phyloP scores from a whole-genome alignment of 2,329 filamentous ascomycete genomes.

The Xylariomycetidae sp. region DNA sequence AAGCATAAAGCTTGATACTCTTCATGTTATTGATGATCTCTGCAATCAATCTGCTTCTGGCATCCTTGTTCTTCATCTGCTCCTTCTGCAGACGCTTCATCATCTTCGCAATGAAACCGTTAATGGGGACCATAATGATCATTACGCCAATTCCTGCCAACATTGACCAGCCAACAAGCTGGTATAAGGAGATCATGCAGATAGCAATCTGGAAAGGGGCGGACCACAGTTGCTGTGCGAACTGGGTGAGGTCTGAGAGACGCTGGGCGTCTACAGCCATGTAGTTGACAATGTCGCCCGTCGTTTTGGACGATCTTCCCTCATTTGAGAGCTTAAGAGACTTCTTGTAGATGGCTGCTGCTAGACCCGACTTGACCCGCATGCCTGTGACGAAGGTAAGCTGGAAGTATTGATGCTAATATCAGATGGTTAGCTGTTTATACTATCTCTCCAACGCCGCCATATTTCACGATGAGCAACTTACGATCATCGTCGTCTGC shows the following conservation, averaged over 20 bases:
- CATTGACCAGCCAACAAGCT: conserved; percentile 93
- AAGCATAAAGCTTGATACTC: conserved; percentile 97
- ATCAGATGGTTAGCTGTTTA: too few relatives aligned
- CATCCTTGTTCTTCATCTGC: conserved; percentile 99
- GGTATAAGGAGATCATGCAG: conserved; percentile 93
- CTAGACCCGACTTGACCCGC: conserved; percentile 89
- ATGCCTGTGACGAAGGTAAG: conserved; percentile 92
- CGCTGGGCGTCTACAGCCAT: conserved; percentile 98
- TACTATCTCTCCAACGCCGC: too few relatives aligned
- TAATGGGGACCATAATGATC: conserved; percentile 95
- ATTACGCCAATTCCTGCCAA: conserved; percentile 91
- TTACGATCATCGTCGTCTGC: conserved; percentile 75
- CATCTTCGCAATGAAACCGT: conserved; percentile 82
- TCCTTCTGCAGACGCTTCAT: conserved; percentile 94
- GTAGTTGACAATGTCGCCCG: conserved; percentile 97
- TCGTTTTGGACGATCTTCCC: conserved; percentile 81
- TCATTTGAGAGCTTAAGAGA: conserved; percentile 88
- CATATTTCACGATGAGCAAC: too few relatives aligned
- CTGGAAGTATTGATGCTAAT: conserved; percentile 95
- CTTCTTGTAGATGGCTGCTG: conserved; percentile 89
- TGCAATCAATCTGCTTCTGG: conserved; percentile 86
- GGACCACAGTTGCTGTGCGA: conserved; percentile 92
- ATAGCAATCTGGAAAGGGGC: conserved; percentile 94
- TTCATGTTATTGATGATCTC: conserved; percentile 99
- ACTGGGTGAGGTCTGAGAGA: conserved; percentile 90